These are phyloP conservation scores for Flaveria sonorensis DNA, from an alignment of 129 eudicot genomes.

Conservation along the genomic window DNA sequence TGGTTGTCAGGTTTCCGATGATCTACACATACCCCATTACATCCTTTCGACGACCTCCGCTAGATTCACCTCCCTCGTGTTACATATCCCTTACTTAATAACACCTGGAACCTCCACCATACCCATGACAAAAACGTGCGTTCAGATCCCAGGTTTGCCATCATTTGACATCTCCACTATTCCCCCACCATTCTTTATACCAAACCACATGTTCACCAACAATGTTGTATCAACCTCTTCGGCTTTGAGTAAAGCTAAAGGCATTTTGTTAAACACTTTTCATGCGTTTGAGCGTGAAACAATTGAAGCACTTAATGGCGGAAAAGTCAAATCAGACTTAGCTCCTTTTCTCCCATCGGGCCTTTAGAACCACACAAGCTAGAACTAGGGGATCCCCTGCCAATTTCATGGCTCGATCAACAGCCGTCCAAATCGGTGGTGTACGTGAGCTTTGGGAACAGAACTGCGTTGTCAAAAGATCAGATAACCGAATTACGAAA, in stretches of 20 bases:
- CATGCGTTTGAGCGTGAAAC: conserved; percentile 40
- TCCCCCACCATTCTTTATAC: conserved; percentile 47
- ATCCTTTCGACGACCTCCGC: conserved; percentile 48
- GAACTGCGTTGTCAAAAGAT: conserved; percentile 40
- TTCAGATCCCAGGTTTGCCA: conserved; percentile 38
- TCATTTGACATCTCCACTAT: conserved; percentile 33
- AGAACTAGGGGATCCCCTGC: conserved; percentile 21
- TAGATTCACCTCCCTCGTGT: conserved; percentile 46
- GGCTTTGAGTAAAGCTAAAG: conserved; percentile 35
- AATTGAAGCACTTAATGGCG: conserved; percentile 37
- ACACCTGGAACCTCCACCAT: neutral
- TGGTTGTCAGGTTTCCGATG: conserved; percentile 25
- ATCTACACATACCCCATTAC: conserved; percentile 36
- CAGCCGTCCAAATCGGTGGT: conserved; percentile 48
- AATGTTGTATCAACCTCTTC: conserved; percentile 27
- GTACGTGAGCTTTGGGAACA: conserved; percentile 47
- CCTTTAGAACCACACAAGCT: conserved; percentile 43
- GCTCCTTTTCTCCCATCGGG: conserved; percentile 45
- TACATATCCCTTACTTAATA: conserved; percentile 15
- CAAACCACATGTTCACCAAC: conserved; percentile 37
- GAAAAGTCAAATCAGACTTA: conserved; percentile 16
- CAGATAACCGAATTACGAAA: conserved; percentile 38
- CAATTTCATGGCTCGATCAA: conserved; percentile 52
- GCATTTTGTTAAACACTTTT: conserved; percentile 47
- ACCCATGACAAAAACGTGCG: neutral